Evolutionary conservation across 352 stramenopile genomes (phyloP), one percentile per base, ranked within the genome.

Genomic region (Pythium folliculosum): DNA sequence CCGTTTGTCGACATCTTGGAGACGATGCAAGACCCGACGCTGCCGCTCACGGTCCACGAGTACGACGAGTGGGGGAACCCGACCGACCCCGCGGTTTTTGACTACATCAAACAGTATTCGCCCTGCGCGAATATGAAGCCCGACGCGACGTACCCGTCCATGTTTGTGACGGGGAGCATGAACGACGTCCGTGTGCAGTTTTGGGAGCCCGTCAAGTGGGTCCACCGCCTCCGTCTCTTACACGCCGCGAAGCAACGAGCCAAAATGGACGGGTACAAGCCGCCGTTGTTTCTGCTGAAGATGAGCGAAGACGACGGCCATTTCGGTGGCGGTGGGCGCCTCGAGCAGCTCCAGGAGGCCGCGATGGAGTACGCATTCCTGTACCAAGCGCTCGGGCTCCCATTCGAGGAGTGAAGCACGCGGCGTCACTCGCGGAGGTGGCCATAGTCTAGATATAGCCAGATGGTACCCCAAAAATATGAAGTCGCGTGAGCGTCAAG

Each of bases 1-100:
- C 92, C 92, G 10, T 98, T 98, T 52, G 77, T 97, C 0, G 90
- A 97, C 37, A 92, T 97, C 37, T 23, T 93, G 14, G 75, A 78
- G 21, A 95, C 92, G 1, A 97, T 98, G 91, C 73, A 83, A 61
- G 90, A 98, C 58, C 70, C 84, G 16, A 82, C 63, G 19, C 76
- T 97, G 16, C 89, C 90, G 4, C 77, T 98, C 2, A 98, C 92
- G 13, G 73, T 97, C 19, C 88, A 97, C 67, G 92, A 98, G 74
- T 97, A 96, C 60, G 89, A 97, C 52, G 92, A 98, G 71, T 98
- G 91, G 91, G 90, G 91, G 3, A 86, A 97, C 57, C 85, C 86
- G 14, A 44, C 16, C 17, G 76, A 88, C 22, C 63, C 69, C 1
- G 64, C 77, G 6, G 77, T 83, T 14, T 69, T 70, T 30, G 72